These are phyloP conservation scores for Boletus rubropictus DNA, from an alignment of 768 basidiomycete species.

Conservation along the genomic window DNA sequence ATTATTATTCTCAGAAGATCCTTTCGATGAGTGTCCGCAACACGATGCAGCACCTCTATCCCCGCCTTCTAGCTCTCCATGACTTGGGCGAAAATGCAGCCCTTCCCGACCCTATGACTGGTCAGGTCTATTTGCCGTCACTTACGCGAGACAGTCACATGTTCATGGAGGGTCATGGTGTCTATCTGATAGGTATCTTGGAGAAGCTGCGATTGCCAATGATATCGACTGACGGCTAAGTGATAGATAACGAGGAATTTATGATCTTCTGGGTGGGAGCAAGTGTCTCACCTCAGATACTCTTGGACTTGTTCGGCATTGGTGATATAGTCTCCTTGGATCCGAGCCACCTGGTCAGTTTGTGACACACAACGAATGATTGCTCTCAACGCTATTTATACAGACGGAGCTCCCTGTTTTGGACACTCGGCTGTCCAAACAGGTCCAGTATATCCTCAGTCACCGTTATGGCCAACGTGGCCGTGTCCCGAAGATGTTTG, in stretches of 20 bases:
- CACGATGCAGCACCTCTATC: slow-evolving; percentile 80
- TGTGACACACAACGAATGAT: neutral
- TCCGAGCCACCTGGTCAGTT: slow-evolving; percentile 53
- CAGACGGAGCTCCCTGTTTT: slow-evolving; percentile 69
- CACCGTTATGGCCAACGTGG: slow-evolving; percentile 54
- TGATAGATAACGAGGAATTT: slow-evolving; percentile 78
- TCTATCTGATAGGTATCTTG: slow-evolving; percentile 83
- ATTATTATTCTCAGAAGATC: slow-evolving; percentile 74
- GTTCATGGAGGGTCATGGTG: slow-evolving; percentile 84
- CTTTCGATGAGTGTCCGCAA: slow-evolving; percentile 62
- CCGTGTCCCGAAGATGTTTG: slow-evolving; percentile 52
- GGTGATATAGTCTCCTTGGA: slow-evolving; percentile 72
- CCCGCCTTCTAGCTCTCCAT: slow-evolving; percentile 82
- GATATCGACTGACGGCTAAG: slow-evolving; percentile 6
- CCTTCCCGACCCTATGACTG: slow-evolving; percentile 55
- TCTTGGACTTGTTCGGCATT: slow-evolving; percentile 78
- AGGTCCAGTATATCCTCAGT: slow-evolving; percentile 81
- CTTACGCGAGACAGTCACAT: slow-evolving; percentile 77
- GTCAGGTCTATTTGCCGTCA: slow-evolving; percentile 60
- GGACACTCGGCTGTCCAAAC: slow-evolving; percentile 70
- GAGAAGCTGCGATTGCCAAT: slow-evolving; percentile 12
- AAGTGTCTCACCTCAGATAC: slow-evolving; percentile 72
- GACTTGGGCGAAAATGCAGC: slow-evolving; percentile 69
- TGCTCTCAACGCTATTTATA: slow-evolving; percentile 8
- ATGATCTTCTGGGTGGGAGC: slow-evolving; percentile 89